Base-by-base conservation (phyloP, 169 alveolate species). In the Babesia microti region DNA sequence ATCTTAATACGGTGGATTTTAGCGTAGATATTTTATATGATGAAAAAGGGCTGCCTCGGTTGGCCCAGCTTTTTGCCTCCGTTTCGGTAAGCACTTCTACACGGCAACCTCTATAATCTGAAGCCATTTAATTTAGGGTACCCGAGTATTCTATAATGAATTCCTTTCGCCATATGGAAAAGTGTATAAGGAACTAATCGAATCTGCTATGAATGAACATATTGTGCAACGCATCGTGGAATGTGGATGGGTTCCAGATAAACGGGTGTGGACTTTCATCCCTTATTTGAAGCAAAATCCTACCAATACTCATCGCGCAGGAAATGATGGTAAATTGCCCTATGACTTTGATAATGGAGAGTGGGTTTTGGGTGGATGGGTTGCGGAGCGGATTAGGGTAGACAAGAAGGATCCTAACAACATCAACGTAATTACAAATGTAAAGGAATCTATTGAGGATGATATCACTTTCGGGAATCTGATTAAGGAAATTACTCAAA, bases 1-100 rank as follows among this genome's bases (percentile, higher is more conserved):
- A 89, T 30, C 72, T 90, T 44, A 92, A 92, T 40, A 84, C 98
- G 1, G 91, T 91, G 1, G 93, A 91, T 46, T 90, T 90, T 51
- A 60, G 85, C 5, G 67, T 80, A 0, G 87, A 78, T 30, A 75
- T 74, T n/a, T 21, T 75, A 19, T 75, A 68, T 49, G 81, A 75
- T 36, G 46, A 57, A 14, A 28, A 41, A 11, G 58, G 66, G 51
- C 19, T 51, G 3, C 85, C 85, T 1, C 34, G 72, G 27, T 39
- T 59, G 21, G 74, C 65, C 29, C 76, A 75, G 42, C 50, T 75
- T 11, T 75, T 61, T 11, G 79, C 69, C 27, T 32, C 75, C 5
- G 57, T 40, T 28, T 37, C 37, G 2, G 63, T 52, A 41, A 46
- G 48, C 2, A 11, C 11, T 11, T 30, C 19, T 37, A 24, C 24